Evolutionary conservation across 768 basidiomycete genomes (phyloP).

Genomic region (Hericium coralloides): DNA sequence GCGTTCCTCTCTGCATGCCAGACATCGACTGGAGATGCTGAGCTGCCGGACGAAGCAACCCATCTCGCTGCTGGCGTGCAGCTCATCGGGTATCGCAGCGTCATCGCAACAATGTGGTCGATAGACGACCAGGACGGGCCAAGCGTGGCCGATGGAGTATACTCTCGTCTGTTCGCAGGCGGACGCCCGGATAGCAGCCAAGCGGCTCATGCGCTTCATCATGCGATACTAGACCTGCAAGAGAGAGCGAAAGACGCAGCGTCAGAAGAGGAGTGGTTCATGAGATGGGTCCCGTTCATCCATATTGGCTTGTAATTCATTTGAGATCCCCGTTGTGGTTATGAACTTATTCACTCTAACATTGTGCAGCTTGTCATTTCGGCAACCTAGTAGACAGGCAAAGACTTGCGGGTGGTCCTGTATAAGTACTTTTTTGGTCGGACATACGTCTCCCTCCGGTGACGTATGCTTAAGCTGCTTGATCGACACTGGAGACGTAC

Average conservation of each 20-base stretch:
- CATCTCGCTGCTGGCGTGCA: constrained; percentile 12
- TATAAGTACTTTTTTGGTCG: no score
- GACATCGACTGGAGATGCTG: not conserved
- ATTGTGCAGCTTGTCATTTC: no score
- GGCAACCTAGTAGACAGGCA: no score
- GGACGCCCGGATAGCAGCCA: not conserved
- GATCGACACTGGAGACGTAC: no score
- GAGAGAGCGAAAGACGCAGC: not conserved
- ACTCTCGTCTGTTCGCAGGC: not conserved
- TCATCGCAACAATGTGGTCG: constrained; percentile 10
- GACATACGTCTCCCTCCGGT: no score
- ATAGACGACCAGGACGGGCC: constrained; percentile 6
- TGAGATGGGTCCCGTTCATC: not conserved
- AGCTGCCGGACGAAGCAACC: constrained; percentile 6
- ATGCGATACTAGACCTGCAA: not conserved
- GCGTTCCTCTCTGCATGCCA: not conserved
- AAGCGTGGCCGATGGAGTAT: constrained; percentile 1
- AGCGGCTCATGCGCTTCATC: not conserved
- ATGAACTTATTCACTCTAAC: no score
- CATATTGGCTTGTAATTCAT: not conserved
- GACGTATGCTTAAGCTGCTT: no score
- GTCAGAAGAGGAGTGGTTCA: not conserved
- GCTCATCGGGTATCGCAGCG: constrained; percentile 8
- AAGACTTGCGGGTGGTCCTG: no score
- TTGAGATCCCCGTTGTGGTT: no score